Conservation (phyloP, 2,329 filamentous ascomycete genomes). For the Periglandula ipomoeae region DNA sequence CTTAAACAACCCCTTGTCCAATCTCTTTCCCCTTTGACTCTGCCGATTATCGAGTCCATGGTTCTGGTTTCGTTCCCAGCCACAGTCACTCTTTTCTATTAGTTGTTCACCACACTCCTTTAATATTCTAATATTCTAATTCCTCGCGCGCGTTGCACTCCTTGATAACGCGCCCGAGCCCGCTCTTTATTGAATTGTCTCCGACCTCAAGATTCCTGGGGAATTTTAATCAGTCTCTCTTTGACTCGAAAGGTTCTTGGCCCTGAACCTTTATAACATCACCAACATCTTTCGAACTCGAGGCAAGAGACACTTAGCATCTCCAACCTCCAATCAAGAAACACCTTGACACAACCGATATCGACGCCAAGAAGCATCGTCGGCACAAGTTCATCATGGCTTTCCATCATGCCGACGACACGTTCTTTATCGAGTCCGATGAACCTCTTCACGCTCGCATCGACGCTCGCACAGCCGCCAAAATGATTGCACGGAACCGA, state of each 20-base stretch:
- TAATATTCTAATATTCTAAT: constrained; percentile 49
- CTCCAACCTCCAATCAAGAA: not conserved
- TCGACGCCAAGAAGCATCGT: constrained; percentile 8
- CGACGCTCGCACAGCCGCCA: constrained; percentile 65
- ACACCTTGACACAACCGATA: constrained; percentile 10
- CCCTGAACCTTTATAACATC: constrained; percentile 14
- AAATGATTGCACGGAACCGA: constrained; percentile 68
- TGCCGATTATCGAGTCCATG: constrained; percentile 27
- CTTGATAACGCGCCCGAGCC: constrained; percentile 18
- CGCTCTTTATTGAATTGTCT: constrained; percentile 31
- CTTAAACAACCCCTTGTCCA: constrained; percentile 38
- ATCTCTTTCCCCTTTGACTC: constrained; percentile 27
- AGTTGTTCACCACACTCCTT: constrained; percentile 44
- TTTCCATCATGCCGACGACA: constrained; percentile 32
- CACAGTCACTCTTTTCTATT: constrained; percentile 49
- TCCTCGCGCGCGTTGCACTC: constrained; percentile 32
- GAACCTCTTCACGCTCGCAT: constrained; percentile 45
- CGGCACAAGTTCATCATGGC: constrained; percentile 32
- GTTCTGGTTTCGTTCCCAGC: constrained; percentile 38
- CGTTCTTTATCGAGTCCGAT: constrained; percentile 48
- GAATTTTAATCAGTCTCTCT: constrained; percentile 39
- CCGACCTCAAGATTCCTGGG: constrained; percentile 41
- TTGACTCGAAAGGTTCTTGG: constrained; percentile 22
- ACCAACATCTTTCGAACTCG: constrained; percentile 7
- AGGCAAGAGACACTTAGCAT: not conserved